A percentile compares a stretch with the other conserved stretches of the same genome.
Evolutionary conservation across 2,329 filamentous ascomycete genomes (phyloP).

Genomic region (Ambrosiella beaveri): DNA sequence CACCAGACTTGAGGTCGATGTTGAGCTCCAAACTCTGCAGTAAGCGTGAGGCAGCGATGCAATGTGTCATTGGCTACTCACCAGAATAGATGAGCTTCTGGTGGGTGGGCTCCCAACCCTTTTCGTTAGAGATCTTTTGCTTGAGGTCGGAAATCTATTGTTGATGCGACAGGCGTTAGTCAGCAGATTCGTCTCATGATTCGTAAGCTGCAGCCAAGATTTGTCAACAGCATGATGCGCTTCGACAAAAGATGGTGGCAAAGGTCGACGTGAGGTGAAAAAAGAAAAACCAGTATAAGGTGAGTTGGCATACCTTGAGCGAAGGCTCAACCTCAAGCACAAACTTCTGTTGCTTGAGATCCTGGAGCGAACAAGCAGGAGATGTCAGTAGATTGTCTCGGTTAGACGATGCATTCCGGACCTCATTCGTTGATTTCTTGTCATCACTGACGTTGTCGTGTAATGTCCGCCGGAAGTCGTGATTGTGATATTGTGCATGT

Average conservation of each 20-base stretch:
- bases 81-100: constrained; percentile 98
- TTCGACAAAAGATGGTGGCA: not conserved
- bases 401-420: not conserved
- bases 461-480: not conserved
- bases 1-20: not conserved
- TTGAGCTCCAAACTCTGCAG: not conserved
- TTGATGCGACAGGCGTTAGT: not conserved
- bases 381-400: not conserved
- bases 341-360: constrained; percentile 98
- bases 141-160: constrained; percentile 73
- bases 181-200: not conserved
- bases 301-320: constrained; percentile 54
- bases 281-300: not conserved
- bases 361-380: constrained; percentile 32
- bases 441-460: not conserved
- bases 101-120: constrained; percentile 78
- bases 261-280: not conserved
- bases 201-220: constrained; percentile 12
- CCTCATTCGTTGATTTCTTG: not conserved
- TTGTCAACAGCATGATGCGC: not conserved
- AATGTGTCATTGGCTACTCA: constrained; percentile 26
- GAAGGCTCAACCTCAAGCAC: constrained; percentile 84
- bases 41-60: not conserved
- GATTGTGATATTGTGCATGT: not conserved
- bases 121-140: constrained; percentile 78